phyloP scores from a whole-genome alignment of 441 rosid species.

The Eruca vesicaria region DNA sequence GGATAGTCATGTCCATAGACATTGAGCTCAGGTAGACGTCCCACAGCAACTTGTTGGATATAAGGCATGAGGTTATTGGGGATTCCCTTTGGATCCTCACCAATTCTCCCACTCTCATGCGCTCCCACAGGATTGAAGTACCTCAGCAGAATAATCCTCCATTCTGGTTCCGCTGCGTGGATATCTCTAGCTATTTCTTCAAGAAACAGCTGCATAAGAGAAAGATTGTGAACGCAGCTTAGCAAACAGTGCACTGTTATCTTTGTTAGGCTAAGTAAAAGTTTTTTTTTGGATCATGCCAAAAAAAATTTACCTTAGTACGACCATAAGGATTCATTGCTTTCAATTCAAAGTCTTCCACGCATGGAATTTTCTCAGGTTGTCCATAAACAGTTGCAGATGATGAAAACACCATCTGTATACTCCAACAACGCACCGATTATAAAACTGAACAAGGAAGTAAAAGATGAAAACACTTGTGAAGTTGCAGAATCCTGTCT shows the following conservation, averaged over 20 bases:
- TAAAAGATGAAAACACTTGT: neutral
- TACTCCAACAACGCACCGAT: neutral
- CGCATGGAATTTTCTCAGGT: slow-evolving; percentile 66
- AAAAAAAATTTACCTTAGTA: slow-evolving; percentile 48
- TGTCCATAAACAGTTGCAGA: slow-evolving; percentile 82
- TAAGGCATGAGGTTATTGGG: slow-evolving; percentile 84
- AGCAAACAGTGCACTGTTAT: neutral
- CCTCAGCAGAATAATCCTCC: slow-evolving; percentile 66
- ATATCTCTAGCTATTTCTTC: slow-evolving; percentile 75
- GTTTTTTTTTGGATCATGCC: neutral
- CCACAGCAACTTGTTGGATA: slow-evolving; percentile 76
- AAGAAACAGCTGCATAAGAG: slow-evolving; percentile 54
- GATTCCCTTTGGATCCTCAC: slow-evolving; percentile 81
- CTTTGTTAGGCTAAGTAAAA: neutral
- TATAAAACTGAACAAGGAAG: neutral
- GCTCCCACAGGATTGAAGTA: slow-evolving; percentile 83
- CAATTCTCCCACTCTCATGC: slow-evolving; percentile 72
- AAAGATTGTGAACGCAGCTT: neutral
- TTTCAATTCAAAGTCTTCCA: slow-evolving; percentile 52
- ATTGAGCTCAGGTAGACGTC: slow-evolving; percentile 64
- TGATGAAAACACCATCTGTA: slow-evolving; percentile 73
- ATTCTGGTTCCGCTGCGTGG: slow-evolving; percentile 62
- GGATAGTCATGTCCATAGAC: slow-evolving; percentile 76
- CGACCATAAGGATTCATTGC: slow-evolving; percentile 85
- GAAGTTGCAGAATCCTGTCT: slow-evolving; percentile 8